Evolutionary conservation across 257 asterid species (phyloP).

Genomic region (Penstemon barbatus): DNA sequence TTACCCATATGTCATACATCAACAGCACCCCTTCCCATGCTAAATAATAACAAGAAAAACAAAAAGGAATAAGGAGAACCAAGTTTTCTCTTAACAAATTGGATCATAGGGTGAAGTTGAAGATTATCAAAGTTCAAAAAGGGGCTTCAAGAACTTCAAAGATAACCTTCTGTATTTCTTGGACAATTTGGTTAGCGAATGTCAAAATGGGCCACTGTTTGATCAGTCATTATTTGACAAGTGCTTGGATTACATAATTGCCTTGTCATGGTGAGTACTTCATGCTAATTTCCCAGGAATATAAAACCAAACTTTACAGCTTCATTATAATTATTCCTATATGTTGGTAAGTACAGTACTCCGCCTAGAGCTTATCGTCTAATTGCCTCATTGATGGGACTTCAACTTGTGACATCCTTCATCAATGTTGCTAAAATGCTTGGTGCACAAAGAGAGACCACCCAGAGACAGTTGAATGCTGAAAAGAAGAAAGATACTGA

Average conservation of each 20-base stretch:
- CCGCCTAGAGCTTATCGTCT: conserved; percentile 97
- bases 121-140: conserved; percentile 90
- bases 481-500: conserved; percentile 79
- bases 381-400: conserved; percentile 91
- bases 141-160: conserved; percentile 86
- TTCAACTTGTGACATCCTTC: conserved; percentile 96
- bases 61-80: neutral
- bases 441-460: conserved; percentile 84
- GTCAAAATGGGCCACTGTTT: conserved; percentile 93
- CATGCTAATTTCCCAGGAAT: conserved; percentile 9
- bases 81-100: conserved; percentile 48
- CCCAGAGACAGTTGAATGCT: conserved; percentile 95
- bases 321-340: conserved; percentile 28
- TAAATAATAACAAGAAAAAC: conserved; percentile 15
- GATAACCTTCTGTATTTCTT: conserved; percentile 79
- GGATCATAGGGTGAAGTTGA: conserved; percentile 78
- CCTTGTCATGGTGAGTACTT: conserved; percentile 85
- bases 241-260: conserved; percentile 96
- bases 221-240: conserved; percentile 79
- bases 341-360: conserved; percentile 60
- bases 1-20: conserved; percentile 13
- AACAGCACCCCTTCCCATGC: conserved; percentile 16
- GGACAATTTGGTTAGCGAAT: conserved; percentile 89
- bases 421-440: conserved; percentile 86
- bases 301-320: conserved; percentile 19